Base-by-base conservation (phyloP, 1,284 basidiomycete species). In the Trametes pubescens region DNA sequence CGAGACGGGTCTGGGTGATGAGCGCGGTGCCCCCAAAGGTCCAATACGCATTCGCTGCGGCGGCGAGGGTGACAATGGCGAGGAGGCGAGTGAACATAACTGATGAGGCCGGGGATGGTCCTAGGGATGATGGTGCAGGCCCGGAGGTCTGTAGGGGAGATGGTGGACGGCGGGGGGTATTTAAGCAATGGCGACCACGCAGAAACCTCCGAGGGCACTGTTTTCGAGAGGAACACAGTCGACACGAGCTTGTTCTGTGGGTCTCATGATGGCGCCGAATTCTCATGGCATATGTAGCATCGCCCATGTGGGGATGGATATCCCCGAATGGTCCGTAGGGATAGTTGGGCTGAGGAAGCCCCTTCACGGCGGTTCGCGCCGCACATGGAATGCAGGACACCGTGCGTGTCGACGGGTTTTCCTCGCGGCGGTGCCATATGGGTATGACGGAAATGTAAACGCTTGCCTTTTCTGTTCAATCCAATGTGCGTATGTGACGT, bases 1-100 rank as follows among this genome's bases (percentile, higher is more conserved):
- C 75, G 51, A 75, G 57, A 16, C 74, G 71, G 35, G 70, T 70
- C 35, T 71, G 66, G n/a, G 71, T 66, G 59, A 74, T 65, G 35
- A 74, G 67, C 26, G 51, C 59, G 16, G 67, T 67, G 24, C 67
- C 75, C 57, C 64, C 74, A 60, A 72, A 73, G 32, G 70, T 74
- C 62, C 70, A 70, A 51, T 67, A 65, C 60, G 63, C 70, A 47
- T 70, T 71, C 22, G 70, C 73, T 6, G 64, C 56, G 4, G 68
- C 65, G 37, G 61, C 69, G 32, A 71, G 57, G 8, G 69, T 37
- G 34, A 62, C 55, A 32, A 70, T 55, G 34, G 67, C 59, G 29
- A 69, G 37, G 48, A 69, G 40, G 32, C 60, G 64, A 58, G 67
- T 63, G 34, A 59, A 63, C 55, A 65, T 57, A 2, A 48, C 32